Evolutionary conservation across 192 early-diverging fungal genomes (phyloP), one percentile per base, ranked within the genome.

Genomic region (Coemansia sp.): DNA sequence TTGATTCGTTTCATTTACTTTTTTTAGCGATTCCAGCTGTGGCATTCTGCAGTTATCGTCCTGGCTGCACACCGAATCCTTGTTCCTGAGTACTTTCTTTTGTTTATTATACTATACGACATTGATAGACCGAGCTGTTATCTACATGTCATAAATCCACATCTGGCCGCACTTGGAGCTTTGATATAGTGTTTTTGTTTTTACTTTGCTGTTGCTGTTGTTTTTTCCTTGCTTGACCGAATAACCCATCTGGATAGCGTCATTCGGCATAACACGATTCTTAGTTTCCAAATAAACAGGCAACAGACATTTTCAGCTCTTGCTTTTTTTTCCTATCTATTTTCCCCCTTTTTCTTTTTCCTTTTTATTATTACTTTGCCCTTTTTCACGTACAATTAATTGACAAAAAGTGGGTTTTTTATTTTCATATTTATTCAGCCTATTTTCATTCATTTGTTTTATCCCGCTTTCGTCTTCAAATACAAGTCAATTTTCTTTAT

Each of bases 191-290:
- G 39, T 42, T 42, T 42, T 42, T n/a, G n/a, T n/a, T n/a, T n/a
- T n/a, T n/a, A n/a, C n/a, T n/a, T n/a, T n/a, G n/a, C n/a, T n/a
- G n/a, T n/a, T n/a, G n/a, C n/a, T n/a, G n/a, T n/a, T n/a, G n/a
- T 16, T 42, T 16, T 14, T 42, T 13, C 11, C 11, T 42, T 42
- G 4, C 14, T 42, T 16, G 39, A 42, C 39, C 39, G 11, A 16
- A 42, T 42, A 42, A 42, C 39, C 39, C 39, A 42, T 42, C 13
- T 42, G 39, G 39, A 42, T 42, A 42, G 39, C 39, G 39, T 42
- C 39, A 42, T 42, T 42, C 39, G 11, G 39, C 39, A 42, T 42
- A 42, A 42, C 39, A 42, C 39, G 39, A 13, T 42, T 42, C 8
- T 42, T 16, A 42, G 39, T 16, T n/a, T n/a, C n/a, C n/a, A n/a